Evolutionary conservation across 106 monocot species (phyloP).

Genomic region (Apostasia shenzhenica): DNA sequence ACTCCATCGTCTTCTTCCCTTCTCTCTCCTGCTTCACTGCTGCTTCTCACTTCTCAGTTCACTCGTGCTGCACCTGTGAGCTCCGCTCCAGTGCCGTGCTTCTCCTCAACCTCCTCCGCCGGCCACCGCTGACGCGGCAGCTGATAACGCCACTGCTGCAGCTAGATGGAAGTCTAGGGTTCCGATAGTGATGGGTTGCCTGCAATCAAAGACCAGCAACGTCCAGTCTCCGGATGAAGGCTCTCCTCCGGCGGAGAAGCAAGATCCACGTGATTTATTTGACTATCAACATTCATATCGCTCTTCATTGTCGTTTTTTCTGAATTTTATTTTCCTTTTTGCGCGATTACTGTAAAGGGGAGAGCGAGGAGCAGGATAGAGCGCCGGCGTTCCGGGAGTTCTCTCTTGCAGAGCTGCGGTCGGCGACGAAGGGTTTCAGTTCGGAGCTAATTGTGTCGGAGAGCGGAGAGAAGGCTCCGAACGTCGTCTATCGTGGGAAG

Average conservation of each 20-base stretch:
- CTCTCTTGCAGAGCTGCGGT: conserved; percentile 69
- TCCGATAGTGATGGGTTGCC: conserved; percentile 60
- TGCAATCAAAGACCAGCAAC: conserved; percentile 80
- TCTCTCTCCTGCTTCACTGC: neutral
- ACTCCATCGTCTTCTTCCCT: neutral
- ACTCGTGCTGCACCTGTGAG: neutral
- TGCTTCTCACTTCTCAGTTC: neutral
- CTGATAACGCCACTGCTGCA: neutral
- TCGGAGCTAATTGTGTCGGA: conserved; percentile 86
- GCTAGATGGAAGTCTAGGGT: conserved; percentile 25
- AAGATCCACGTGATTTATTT: conserved; percentile 31
- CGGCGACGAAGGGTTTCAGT: conserved; percentile 86
- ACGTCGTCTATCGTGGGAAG: conserved; percentile 76
- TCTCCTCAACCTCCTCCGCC: neutral
- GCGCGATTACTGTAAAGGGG: conserved; percentile 15
- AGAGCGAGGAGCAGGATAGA: conserved; percentile 32
- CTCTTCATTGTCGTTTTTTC: neutral
- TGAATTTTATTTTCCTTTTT: conserved; percentile 1
- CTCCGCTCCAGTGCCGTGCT: neutral
- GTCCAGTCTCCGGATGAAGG: conserved; percentile 58
- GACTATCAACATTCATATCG: neutral
- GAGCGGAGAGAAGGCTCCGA: conserved; percentile 96
- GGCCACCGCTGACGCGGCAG: neutral
- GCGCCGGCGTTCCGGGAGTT: conserved; percentile 90
- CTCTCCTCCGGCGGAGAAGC: conserved; percentile 36